These are phyloP conservation scores for Suillus clintonianus DNA, from an alignment of 768 basidiomycete genomes.

Conservation along the genomic window DNA sequence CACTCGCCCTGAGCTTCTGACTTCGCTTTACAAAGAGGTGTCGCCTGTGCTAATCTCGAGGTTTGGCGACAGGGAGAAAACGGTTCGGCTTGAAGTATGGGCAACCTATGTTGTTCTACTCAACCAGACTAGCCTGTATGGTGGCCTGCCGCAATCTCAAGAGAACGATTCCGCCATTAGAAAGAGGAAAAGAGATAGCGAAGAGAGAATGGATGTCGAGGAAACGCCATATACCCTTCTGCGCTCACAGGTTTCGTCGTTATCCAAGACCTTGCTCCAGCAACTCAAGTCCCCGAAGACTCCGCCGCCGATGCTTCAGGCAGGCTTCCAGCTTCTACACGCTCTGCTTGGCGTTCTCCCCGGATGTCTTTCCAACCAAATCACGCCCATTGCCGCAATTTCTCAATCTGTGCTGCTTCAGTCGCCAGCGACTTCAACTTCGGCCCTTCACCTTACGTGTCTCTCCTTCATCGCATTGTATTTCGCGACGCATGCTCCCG, in stretches of 20 bases:
- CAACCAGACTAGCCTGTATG: conserved; percentile 82
- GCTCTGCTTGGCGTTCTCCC: conserved; percentile 78
- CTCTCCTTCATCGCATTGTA: conserved; percentile 85
- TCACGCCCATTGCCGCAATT: conserved; percentile 61
- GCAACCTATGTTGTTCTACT: conserved; percentile 80
- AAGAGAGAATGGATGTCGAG: conserved; percentile 70
- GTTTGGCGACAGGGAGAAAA: conserved; percentile 94
- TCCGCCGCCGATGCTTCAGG: conserved; percentile 73
- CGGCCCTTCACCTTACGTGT: conserved; percentile 79
- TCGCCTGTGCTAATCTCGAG: conserved; percentile 89
- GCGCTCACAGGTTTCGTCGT: conserved; percentile 69
- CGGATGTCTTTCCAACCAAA: conserved; percentile 76
- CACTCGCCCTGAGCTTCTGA: conserved; percentile 87
- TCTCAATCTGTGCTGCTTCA: conserved; percentile 67
- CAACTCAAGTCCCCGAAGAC: conserved; percentile 87
- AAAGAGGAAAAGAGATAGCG: conserved; percentile 78
- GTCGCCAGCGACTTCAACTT: conserved; percentile 72
- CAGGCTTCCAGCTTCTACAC: conserved; percentile 80
- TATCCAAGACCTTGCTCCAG: conserved; percentile 81
- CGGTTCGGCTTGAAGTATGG: conserved; percentile 92
- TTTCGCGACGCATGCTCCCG: conserved; percentile 65
- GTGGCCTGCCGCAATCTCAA: conserved; percentile 56
- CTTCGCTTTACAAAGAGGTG: conserved; percentile 77
- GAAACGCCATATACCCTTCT: conserved; percentile 76
- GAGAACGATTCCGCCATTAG: conserved; percentile 48